Conservation (phyloP, 192 early-diverging fungal genomes). For the Mortierella claussenii region DNA sequence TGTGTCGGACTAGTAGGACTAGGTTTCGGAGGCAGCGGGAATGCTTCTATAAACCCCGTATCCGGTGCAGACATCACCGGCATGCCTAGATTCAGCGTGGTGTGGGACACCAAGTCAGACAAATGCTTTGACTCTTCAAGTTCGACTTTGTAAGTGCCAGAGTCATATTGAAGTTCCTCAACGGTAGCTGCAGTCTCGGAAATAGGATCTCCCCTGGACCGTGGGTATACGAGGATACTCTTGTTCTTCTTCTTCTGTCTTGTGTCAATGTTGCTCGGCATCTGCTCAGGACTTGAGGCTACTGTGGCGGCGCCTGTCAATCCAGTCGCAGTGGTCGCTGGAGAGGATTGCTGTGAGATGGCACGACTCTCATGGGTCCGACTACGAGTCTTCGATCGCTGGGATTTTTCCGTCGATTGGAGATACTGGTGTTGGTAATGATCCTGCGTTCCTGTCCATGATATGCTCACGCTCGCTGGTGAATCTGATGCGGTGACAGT, state of each 20-base stretch:
- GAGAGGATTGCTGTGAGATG: not conserved
- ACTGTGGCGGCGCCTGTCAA: not conserved
- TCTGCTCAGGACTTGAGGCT: too few species aligned
- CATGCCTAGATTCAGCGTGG: too few species aligned
- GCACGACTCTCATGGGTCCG: too few species aligned
- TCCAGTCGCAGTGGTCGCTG: not conserved
- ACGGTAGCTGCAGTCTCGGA: not conserved
- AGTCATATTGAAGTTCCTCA: constrained; percentile 1
- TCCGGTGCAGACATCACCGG: too few species aligned
- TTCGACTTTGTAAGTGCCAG: constrained; percentile 13
- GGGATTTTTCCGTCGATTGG: too few species aligned
- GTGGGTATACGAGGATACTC: too few species aligned
- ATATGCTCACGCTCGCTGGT: not conserved
- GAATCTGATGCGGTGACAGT: not conserved
- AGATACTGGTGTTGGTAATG: too few species aligned
- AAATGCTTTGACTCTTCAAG: not conserved
- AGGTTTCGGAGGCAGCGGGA: constrained; percentile 20
- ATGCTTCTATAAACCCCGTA: constrained; percentile 1
- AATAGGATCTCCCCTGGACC: not conserved
- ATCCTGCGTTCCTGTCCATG: too few species aligned
- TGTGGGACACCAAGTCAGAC: too few species aligned
- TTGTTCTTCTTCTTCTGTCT: too few species aligned
- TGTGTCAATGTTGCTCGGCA: too few species aligned
- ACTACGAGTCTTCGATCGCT: too few species aligned
- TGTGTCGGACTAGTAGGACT: not conserved